phyloP scores from a whole-genome alignment of 257 asterid species.

The Craterostigma plantagineum region DNA sequence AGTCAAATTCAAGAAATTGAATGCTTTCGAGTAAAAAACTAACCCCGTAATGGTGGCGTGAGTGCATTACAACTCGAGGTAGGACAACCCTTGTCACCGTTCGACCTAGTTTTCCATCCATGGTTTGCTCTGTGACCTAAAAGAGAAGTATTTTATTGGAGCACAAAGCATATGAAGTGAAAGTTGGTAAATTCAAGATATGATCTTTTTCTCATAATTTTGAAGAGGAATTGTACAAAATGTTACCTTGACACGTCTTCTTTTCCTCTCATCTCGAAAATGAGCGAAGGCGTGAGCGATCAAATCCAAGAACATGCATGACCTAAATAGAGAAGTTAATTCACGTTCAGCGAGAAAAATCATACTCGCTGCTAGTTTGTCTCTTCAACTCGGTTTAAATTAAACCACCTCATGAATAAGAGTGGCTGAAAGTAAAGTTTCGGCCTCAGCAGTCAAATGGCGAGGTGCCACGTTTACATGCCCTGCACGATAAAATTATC shows the following conservation, averaged over 20 bases:
- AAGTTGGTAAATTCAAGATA: too few relatives aligned
- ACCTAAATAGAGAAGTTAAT: conserved; percentile 18
- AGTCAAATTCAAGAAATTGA: conserved; percentile 3
- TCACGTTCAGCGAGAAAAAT: conserved; percentile 3
- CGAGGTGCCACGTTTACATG: conserved; percentile 88
- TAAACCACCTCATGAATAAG: conserved; percentile 53
- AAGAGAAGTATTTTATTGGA: background rate
- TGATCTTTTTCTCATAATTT: too few relatives aligned
- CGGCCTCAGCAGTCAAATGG: conserved; percentile 75
- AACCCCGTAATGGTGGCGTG: conserved; percentile 69
- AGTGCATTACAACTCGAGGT: conserved; percentile 67
- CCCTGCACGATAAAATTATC: conserved; percentile 21
- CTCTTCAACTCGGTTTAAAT: background rate
- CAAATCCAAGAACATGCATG: conserved; percentile 76
- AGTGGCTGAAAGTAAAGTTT: conserved; percentile 65
- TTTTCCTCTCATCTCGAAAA: conserved; percentile 70
- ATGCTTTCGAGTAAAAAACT: background rate
- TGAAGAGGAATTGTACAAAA: background rate
- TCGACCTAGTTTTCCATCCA: conserved; percentile 67
- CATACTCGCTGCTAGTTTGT: background rate
- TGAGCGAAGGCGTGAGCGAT: conserved; percentile 78
- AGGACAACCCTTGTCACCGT: conserved; percentile 53
- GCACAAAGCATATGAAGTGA: too few relatives aligned
- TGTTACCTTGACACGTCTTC: conserved; percentile 50
- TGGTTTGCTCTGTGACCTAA: conserved; percentile 48